These are phyloP conservation scores for Petunia hybrid DNA, from an alignment of 305 asterid genomes.

Conservation along the genomic window DNA sequence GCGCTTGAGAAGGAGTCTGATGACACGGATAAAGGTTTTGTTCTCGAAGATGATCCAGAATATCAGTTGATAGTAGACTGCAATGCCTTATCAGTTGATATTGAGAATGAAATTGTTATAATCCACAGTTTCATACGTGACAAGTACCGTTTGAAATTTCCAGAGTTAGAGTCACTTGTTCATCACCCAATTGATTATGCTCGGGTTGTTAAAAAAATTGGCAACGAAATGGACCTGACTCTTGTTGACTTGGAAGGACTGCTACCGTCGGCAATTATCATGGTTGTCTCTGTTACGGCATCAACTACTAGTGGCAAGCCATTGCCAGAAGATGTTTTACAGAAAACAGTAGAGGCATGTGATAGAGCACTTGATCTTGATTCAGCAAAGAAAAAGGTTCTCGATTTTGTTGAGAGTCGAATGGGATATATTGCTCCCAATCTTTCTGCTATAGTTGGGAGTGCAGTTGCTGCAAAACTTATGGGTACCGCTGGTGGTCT, in stretches of 20 bases:
- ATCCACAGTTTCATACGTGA: constrained; percentile 95
- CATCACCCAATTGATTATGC: constrained; percentile 98
- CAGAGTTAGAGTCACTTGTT: constrained; percentile 93
- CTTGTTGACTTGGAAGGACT: constrained; percentile 97
- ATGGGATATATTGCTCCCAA: constrained; percentile 97
- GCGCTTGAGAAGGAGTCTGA: constrained; percentile 77
- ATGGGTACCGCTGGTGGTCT: constrained; percentile 99
- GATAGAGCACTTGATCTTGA: constrained; percentile 89
- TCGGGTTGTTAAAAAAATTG: constrained; percentile 87
- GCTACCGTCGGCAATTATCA: constrained; percentile 89
- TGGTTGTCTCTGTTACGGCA: constrained; percentile 97
- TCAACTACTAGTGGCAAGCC: constrained; percentile 99
- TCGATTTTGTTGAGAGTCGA: constrained; percentile 92
- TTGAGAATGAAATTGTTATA: constrained; percentile 87
- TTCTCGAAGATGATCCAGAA: constrained; percentile 93
- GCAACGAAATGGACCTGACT: constrained; percentile 87
- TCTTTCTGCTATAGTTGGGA: constrained; percentile 94
- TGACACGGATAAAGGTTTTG: constrained; percentile 58
- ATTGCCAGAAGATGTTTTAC: constrained; percentile 84
- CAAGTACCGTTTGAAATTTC: constrained; percentile 90
- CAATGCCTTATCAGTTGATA: constrained; percentile 85
- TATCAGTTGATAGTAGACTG: constrained; percentile 95
- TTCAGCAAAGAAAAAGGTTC: constrained; percentile 84
- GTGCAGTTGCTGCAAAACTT: constrained; percentile 98
- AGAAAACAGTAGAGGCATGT: constrained; percentile 87